Conservation (phyloP, 768 basidiomycete genomes). For the Hortiboletus flavorubellus region DNA sequence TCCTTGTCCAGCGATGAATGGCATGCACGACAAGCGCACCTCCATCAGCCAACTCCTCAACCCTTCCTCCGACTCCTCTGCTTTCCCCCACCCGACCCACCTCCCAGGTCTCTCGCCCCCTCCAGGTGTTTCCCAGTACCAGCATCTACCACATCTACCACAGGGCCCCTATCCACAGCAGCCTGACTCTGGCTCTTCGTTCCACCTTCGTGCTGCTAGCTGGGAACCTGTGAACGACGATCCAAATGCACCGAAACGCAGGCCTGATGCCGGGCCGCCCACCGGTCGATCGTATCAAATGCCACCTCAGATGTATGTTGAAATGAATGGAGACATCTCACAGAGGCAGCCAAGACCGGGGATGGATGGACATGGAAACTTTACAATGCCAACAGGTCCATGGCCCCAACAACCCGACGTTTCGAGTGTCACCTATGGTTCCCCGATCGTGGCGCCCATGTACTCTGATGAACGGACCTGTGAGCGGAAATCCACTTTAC, state of each 20-base stretch:
- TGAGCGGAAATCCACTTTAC: slow-evolving; percentile 28
- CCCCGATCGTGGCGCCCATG: slow-evolving; percentile 43
- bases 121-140: slow-evolving; percentile 26
- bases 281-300: slow-evolving; percentile 35
- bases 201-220: slow-evolving; percentile 59
- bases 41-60: slow-evolving; percentile 51
- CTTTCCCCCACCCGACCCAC: slow-evolving; percentile 30
- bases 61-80: slow-evolving; percentile 41
- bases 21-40: slow-evolving; percentile 48
- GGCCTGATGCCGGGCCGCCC: slow-evolving; percentile 32
- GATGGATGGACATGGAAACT: slow-evolving; percentile 31
- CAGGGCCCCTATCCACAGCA: slow-evolving; percentile 28
- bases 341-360: slow-evolving; percentile 27
- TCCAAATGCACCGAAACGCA: slow-evolving; percentile 36
- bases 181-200: slow-evolving; percentile 35
- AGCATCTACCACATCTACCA: slow-evolving; percentile 27
- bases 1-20: slow-evolving; percentile 34
- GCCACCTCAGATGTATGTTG: slow-evolving; percentile 34
- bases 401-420: slow-evolving; percentile 36
- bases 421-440: slow-evolving; percentile 38
- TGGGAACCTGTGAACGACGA: slow-evolving; percentile 45
- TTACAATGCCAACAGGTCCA: slow-evolving; percentile 26
- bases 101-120: slow-evolving; percentile 25
- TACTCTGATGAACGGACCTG: slow-evolving; percentile 60
- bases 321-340: slow-evolving; percentile 32